Conservation (phyloP, 2,329 filamentous ascomycete species). For the Fusarium phyllophilum region DNA sequence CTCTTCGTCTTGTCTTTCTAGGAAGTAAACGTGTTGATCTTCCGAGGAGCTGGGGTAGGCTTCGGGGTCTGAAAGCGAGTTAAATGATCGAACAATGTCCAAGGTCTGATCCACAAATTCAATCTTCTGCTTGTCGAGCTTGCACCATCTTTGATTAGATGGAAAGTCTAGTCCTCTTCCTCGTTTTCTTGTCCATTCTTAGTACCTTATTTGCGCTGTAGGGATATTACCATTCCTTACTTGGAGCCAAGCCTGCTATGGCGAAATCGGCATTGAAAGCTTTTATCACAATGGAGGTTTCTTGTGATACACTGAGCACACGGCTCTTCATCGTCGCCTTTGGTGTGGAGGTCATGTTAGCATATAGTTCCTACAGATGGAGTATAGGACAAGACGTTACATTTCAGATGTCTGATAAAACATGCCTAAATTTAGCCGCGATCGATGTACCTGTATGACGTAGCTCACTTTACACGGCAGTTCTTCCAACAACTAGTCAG, state of each 20-base stretch:
- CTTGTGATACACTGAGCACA: background rate
- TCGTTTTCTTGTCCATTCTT: background rate
- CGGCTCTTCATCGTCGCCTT: background rate
- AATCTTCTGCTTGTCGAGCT: background rate
- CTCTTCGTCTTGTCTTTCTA: no score
- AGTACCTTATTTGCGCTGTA: background rate
- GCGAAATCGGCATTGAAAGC: background rate
- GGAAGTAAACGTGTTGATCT: background rate
- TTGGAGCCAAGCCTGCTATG: background rate
- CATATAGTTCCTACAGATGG: no score
- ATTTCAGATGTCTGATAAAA: background rate
- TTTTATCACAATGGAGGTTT: background rate
- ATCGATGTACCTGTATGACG: background rate
- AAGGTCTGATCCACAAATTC: background rate
- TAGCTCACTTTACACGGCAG: background rate
- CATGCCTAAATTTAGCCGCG: background rate
- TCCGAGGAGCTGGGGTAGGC: background rate
- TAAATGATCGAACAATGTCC: background rate
- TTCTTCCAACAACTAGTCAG: background rate
- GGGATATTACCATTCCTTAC: background rate
- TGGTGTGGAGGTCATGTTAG: fast-evolving
- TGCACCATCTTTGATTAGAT: background rate
- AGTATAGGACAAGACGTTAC: background rate
- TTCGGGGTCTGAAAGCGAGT: background rate
- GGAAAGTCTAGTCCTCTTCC: background rate